phyloP scores from a whole-genome alignment of 2,329 filamentous ascomycete species.

The Verruconis gallopava region DNA sequence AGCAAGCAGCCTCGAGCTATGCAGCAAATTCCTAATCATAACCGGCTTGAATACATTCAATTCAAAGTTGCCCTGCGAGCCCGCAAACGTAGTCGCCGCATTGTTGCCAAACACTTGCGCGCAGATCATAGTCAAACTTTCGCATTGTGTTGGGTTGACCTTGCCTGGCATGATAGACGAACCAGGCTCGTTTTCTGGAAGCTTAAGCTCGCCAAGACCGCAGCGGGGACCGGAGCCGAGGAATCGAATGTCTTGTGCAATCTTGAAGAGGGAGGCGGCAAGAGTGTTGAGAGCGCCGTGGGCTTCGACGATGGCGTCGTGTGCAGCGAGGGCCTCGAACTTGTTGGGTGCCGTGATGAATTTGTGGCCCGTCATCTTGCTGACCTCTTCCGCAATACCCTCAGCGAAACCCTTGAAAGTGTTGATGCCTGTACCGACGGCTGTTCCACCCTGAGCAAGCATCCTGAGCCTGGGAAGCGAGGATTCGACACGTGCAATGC shows the following conservation, averaged over 20 bases:
- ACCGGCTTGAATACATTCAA: constrained; percentile 98
- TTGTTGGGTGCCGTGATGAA: constrained; percentile 98
- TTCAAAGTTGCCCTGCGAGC: constrained; percentile 97
- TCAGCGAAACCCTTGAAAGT: constrained; percentile 94
- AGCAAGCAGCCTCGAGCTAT: constrained; percentile 75
- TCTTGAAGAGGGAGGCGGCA: constrained; percentile 86
- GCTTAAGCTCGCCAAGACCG: constrained; percentile 80
- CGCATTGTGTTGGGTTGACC: constrained; percentile 97
- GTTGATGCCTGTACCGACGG: constrained; percentile 94
- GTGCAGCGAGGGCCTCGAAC: constrained; percentile 91
- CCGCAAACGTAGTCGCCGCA: constrained; percentile 80
- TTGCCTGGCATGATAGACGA: constrained; percentile 99
- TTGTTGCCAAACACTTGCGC: constrained; percentile 97
- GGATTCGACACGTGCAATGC: constrained; percentile 74
- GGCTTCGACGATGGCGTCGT: constrained; percentile 91
- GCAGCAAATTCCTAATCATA: constrained; percentile 86
- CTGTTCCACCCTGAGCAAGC: constrained; percentile 89
- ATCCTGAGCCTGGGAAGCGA: constrained; percentile 72
- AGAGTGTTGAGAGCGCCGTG: constrained; percentile 89
- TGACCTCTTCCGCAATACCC: constrained; percentile 80
- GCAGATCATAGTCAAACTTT: constrained; percentile 95
- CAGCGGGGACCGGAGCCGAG: constrained; percentile 92
- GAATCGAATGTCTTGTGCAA: constrained; percentile 95
- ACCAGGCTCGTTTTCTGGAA: constrained; percentile 96
- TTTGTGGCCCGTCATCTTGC: constrained; percentile 79